phyloP scores from a whole-genome alignment of 257 asterid genomes.

The Fraxinus americana region DNA sequence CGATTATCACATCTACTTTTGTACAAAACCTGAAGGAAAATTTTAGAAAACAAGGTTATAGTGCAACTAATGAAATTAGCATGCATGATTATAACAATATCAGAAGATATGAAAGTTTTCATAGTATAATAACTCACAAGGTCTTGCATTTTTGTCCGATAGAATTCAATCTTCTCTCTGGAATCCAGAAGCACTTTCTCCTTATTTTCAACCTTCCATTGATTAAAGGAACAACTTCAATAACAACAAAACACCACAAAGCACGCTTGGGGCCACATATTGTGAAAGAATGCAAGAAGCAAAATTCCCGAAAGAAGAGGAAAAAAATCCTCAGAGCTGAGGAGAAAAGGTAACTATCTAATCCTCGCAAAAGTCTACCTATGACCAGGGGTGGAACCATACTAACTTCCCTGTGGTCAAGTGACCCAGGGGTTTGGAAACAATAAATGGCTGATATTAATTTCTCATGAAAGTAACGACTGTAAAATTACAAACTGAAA shows the following conservation, averaged over 20 bases:
- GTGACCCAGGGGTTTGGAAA: not conserved
- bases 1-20: slow-evolving; percentile 98
- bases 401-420: slow-evolving; percentile 7
- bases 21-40: slow-evolving; percentile 71
- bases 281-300: slow-evolving; percentile 19
- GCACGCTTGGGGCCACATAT: slow-evolving; percentile 10
- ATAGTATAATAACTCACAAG: slow-evolving; percentile 62
- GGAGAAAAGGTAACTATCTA: not conserved
- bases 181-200: slow-evolving; percentile 85
- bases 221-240: slow-evolving; percentile 33
- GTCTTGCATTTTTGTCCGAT: slow-evolving; percentile 96
- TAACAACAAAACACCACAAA: slow-evolving; percentile 1
- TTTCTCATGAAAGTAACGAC: slow-evolving; percentile 1
- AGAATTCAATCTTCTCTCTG: slow-evolving; percentile 91
- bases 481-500: not conserved
- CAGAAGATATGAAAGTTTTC: slow-evolving; percentile 17
- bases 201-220: slow-evolving; percentile 67
- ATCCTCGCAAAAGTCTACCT: not conserved
- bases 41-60: slow-evolving; percentile 27
- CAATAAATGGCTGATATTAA: not conserved
- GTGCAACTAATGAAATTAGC: not conserved
- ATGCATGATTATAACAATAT: slow-evolving; percentile 16
- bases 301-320: slow-evolving; percentile 12
- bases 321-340: not conserved
- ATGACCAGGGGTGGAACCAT: slow-evolving; percentile 7